phyloP scores from a whole-genome alignment of 371 early-diverging fungal species.

The Parasitella parasitica region DNA sequence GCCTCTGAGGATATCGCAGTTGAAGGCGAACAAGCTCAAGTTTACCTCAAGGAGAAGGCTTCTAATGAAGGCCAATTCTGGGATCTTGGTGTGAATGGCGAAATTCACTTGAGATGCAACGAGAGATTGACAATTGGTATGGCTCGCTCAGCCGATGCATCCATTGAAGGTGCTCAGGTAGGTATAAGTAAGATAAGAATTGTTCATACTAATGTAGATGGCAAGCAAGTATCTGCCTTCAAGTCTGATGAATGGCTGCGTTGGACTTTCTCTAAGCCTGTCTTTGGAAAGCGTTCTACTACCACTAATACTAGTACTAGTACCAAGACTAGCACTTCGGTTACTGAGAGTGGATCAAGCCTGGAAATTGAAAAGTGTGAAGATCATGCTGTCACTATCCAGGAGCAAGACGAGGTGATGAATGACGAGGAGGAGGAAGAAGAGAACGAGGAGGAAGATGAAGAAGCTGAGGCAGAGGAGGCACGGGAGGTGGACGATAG shows the following conservation, averaged over 20 bases:
- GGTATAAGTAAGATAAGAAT: constrained; percentile 33
- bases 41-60: constrained; percentile 26
- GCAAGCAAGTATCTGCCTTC: constrained; percentile 21
- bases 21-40: constrained; percentile 35
- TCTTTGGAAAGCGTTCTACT: constrained; percentile 37
- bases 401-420: constrained; percentile 30
- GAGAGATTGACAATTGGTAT: constrained; percentile 36
- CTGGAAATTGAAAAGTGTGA: constrained; percentile 30
- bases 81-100: constrained; percentile 40
- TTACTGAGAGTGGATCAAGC: constrained; percentile 1
- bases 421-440: constrained; percentile 31
- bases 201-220: constrained; percentile 21
- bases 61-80: constrained; percentile 41
- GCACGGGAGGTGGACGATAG: constrained; percentile 11
- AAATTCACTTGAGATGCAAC: constrained; percentile 41
- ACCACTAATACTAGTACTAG: too few species aligned
- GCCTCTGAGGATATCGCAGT: constrained; percentile 26
- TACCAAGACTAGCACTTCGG: neutral
- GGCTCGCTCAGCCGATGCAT: constrained; percentile 21
- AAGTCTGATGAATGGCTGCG: constrained; percentile 40
- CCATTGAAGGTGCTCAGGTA: constrained; percentile 37
- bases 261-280: constrained; percentile 43
- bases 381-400: constrained; percentile 23
- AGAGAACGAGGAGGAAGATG: constrained; percentile 23
- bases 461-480: constrained; percentile 12